Evolutionary conservation across 75 land plant species (phyloP), one percentile per base, ranked within the genome.

Genomic region (Cupressus sempervirens): DNA sequence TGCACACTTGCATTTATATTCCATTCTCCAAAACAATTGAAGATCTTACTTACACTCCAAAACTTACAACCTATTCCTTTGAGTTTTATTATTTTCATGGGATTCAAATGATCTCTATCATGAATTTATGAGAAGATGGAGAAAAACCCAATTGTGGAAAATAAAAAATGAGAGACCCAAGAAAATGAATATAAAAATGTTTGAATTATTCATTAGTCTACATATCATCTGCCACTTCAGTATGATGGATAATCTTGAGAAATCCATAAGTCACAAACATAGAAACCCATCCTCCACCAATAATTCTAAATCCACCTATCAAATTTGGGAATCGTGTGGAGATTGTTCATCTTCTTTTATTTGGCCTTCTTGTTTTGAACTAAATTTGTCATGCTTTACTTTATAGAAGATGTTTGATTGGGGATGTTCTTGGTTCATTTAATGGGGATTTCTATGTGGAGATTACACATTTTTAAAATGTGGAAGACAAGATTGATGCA

Each of bases 221-320:
- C 0, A 29, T 0, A 81, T 2, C 82, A 15, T 41, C 32, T 83
- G 40, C 46, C 7, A 53, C 68, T 54, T 82, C 86, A 0, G 81
- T 83, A 6, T 13, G 20, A 36, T 86, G 86, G 6, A 93, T 67
- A 46, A 86, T 83, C 80, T 89, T 86, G 8, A 94, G 91, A 54
- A 92, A 30, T 0, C 92, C 92, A 30, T 87, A 94, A 0, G 95
- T 94, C 56, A 91, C 76, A 18, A 72, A 87, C 95, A 94, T 92
- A 46, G 94, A 92, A 26, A 92, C 76, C 91, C 91, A 94, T 13
- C 95, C 95, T 38, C 95, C 93, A 14, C 90, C 10, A 3, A 92
- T 68, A 26, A 94, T 94, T 26, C 95, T 87, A 14, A 86, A 10
- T 0, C 88, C 87, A 0, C 91, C 91, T 36, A 56, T 82, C 54